Evolutionary conservation across 176 grass and related monocot genomes (phyloP), one percentile per base, ranked within the genome.

Genomic region (Aegilops bicornis): DNA sequence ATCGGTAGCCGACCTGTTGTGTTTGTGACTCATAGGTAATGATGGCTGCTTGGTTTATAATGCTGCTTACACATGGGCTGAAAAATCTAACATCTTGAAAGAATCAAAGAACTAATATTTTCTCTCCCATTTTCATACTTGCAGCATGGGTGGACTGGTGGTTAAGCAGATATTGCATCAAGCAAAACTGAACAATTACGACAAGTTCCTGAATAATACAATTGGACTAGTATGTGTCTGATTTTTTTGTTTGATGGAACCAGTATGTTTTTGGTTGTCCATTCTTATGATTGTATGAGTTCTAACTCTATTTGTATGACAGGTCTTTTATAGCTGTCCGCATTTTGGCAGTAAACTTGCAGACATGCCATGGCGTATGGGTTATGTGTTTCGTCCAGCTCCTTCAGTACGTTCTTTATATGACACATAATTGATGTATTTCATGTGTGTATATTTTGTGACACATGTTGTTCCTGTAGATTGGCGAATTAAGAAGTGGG

Each of bases 261-360:
- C 92, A 37, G 96, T 98, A 59, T 59, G 19, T 59, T 7, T 59
- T 59, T 59, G 54, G 54, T 22, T 22, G 54, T 22, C 54, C 1
- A 69, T 14, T 79, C 33, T 84, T 80, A 23, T 83, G 10, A 84
- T 67, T 30, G 31, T 90, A 30, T 81, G 35, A 3, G 77, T 72
- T 84, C 69, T 91, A 81, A 86, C 68, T 80, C 25, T 90, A 17
- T 84, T 54, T 24, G 14, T 66, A 86, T 82, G 78, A 27, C 75
- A 98, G 96, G 88, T 98, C 83, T 98, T 98, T 47, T 98, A 98
- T 77, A 98, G 96, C 62, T 98, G 96, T 84, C 96, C 96, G 0
- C 96, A 98, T 91, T 98, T 98, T 92, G 96, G 96, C 42, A 98
- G 96, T 89, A 98, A 92, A 87, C 93, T 98, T 33, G 96, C 96